Evolutionary conservation across 352 stramenopile genomes (phyloP), one percentile per base, ranked within the genome.

Genomic region (Phytophthora vignae): DNA sequence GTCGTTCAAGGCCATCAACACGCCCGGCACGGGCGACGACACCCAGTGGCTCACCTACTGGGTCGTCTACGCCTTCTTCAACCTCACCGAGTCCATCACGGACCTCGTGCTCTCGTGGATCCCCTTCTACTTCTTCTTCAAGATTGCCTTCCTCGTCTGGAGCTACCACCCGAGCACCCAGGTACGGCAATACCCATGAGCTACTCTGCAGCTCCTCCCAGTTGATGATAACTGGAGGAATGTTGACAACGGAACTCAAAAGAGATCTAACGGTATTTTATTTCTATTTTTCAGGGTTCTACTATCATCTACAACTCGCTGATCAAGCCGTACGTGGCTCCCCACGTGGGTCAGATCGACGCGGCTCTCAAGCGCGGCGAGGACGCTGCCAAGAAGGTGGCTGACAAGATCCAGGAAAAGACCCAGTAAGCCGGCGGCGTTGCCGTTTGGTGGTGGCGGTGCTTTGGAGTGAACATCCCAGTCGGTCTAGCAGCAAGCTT

Each of bases 51-150:
- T 97, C 49, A 95, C 89, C 15, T 97, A 97, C 80, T 97, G 90
- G 90, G 92, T 99, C 67, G 91, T 99, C 31, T 99, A 98, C 82
- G 85, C 95, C 29, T 97, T 98, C 75, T 99, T 99, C 77, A 98
- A 94, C 69, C 90, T 99, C 58, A 96, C 98, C 17, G 97, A 99
- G 75, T 82, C 87, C 59, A 64, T 95, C 67, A 95, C 88, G 36
- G 86, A 96, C 69, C 66, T 94, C 12, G n/a, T 96, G 25, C 73
- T 96, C 33, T 92, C 85, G 49, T 95, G 89, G 83, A 88, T 94
- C 53, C 86, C 87, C 53, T 94, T 97, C 75, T 96, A 96, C 81
- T 96, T 94, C 72, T 89, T 95, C 60, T 67, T 93, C 73, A 97
- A 97, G 86, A 73, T 97, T 55, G 82, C 60, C 27, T 97, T 97